Conservation (phyloP, 805 yeast genomes). For the Crinitomyces ghanaensis region DNA sequence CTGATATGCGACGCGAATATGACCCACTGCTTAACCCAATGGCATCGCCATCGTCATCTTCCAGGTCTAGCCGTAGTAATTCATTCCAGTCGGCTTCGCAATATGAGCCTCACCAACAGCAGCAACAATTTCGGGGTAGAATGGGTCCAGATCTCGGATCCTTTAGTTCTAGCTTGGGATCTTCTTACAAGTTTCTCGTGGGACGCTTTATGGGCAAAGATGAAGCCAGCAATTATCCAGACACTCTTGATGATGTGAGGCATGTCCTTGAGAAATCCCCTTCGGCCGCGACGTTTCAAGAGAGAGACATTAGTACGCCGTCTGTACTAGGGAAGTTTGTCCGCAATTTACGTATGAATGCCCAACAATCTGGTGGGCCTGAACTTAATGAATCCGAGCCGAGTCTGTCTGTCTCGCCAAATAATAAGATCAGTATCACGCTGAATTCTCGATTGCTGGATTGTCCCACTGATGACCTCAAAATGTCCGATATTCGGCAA, state of each 20-base stretch:
- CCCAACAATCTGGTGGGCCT: no score
- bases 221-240: slow-evolving; percentile 11
- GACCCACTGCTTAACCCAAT: slow-evolving; percentile 12
- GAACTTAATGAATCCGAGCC: no score
- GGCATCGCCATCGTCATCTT: slow-evolving; percentile 2
- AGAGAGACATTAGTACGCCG: not conserved
- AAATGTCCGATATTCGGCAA: slow-evolving; percentile 25
- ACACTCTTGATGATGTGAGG: slow-evolving; percentile 18
- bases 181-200: slow-evolving; percentile 23
- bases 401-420: no score
- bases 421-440: no score
- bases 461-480: slow-evolving; percentile 23
- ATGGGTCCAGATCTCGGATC: no score
- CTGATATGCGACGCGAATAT: no score
- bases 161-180: slow-evolving; percentile 25
- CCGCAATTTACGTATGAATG: no score
- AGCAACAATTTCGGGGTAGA: no score
- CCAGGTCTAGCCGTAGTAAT: slow-evolving; percentile 5
- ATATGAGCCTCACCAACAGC: slow-evolving; percentile 19
- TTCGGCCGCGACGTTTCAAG: no score
- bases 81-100: slow-evolving; percentile 14
- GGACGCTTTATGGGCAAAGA: slow-evolving; percentile 16
- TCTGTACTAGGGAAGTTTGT: slow-evolving; percentile 10
- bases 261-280: slow-evolving; percentile 17
- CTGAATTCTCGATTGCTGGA: no score